Percentiles rank a stretch among this genome's conserved stretches.
Evolutionary conservation across 116 monocot species (phyloP).

Genomic region (Trichopus zeylanicus): DNA sequence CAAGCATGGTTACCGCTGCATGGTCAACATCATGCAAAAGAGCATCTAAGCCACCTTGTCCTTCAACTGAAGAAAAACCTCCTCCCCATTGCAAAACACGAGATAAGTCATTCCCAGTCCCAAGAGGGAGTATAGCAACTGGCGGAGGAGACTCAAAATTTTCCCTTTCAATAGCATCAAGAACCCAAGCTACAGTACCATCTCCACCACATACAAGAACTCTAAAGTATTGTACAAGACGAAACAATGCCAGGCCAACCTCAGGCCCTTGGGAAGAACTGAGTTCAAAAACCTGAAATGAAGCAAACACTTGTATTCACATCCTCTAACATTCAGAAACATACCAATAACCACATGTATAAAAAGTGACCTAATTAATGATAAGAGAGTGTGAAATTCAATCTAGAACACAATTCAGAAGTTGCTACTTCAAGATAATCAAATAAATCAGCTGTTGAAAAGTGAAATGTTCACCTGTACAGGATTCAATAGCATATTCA

Average conservation of each 20-base stretch:
- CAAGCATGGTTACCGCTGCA: constrained; percentile 82
- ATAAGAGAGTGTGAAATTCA: background rate
- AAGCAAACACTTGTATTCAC: background rate
- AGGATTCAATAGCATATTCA: constrained; percentile 85
- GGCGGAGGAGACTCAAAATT: constrained; percentile 92
- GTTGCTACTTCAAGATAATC: too few species aligned
- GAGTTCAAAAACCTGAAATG: constrained; percentile 65
- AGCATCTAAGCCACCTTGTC: constrained; percentile 51
- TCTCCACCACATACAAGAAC: constrained; percentile 95
- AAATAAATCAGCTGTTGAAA: background rate
- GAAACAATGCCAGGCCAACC: constrained; percentile 68
- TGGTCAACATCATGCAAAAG: constrained; percentile 61
- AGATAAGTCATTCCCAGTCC: constrained; percentile 90
- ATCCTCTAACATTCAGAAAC: background rate
- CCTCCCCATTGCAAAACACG: constrained; percentile 81
- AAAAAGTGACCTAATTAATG: background rate
- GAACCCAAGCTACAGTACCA: constrained; percentile 91
- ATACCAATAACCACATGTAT: background rate
- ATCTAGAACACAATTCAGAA: background rate
- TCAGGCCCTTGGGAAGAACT: constrained; percentile 76
- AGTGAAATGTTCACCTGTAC: constrained; percentile 48
- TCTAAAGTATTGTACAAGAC: constrained; percentile 51
- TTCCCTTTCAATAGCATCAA: constrained; percentile 77
- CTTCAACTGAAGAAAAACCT: constrained; percentile 62
- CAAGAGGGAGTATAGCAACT: constrained; percentile 83